Conservation (phyloP, 2,329 filamentous ascomycete genomes). For the Elsinoe perseae region DNA sequence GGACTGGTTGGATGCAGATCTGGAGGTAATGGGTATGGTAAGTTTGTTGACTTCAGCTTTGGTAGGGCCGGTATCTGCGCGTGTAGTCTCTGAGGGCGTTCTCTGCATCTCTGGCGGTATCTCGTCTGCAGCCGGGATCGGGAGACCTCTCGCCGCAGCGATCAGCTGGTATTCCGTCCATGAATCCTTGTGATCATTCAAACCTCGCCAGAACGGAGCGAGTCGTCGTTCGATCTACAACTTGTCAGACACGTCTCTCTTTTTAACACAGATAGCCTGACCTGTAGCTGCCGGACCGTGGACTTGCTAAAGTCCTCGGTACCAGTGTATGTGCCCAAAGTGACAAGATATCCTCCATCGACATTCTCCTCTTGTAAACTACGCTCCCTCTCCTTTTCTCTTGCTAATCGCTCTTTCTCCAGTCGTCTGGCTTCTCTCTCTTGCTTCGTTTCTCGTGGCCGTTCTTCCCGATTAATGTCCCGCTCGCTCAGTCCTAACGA, state of each 20-base stretch:
- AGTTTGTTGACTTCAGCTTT: conserved; percentile 60
- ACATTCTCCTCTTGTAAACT: conserved; percentile 89
- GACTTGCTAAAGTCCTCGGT: conserved; percentile 88
- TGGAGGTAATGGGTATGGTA: conserved; percentile 69
- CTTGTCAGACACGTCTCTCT: conserved; percentile 13
- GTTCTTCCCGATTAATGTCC: conserved; percentile 43
- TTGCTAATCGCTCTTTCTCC: conserved; percentile 68
- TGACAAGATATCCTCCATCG: conserved; percentile 90
- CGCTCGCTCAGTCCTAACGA: conserved; percentile 43
- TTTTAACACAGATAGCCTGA: conserved; percentile 37
- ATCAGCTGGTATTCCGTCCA: conserved; percentile 97
- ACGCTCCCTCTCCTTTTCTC: conserved; percentile 77
- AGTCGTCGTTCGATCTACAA: conserved; percentile 82
- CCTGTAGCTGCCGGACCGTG: conserved; percentile 82
- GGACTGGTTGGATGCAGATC: conserved; percentile 71
- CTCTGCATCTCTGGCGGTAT: conserved; percentile 62
- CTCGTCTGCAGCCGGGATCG: conserved; percentile 76
- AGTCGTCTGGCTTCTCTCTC: conserved; percentile 80
- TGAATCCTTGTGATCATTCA: conserved; percentile 77
- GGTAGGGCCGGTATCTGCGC: conserved; percentile 40
- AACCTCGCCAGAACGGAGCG: conserved; percentile 90
- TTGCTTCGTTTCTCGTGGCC: conserved; percentile 77
- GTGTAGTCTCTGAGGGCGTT: conserved; percentile 25
- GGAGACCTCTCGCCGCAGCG: conserved; percentile 74
- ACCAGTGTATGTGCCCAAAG: conserved; percentile 86